Conservation (phyloP, 176 grass and related monocot species). For the Phyllostachys edulis region DNA sequence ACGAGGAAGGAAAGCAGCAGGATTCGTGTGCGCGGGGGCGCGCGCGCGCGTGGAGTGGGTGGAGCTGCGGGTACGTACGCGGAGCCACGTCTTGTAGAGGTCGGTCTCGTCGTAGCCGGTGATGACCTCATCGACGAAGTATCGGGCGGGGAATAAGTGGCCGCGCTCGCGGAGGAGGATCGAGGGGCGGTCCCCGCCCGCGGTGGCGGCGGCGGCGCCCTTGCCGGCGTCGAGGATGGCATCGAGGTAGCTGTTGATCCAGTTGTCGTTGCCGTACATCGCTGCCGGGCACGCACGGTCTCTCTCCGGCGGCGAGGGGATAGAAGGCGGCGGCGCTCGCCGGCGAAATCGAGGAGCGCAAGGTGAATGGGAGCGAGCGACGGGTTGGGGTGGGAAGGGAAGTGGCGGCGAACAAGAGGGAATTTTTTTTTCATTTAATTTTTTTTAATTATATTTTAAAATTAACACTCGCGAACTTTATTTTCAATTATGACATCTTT, state of each 20-base stretch:
- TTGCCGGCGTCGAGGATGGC: slow-evolving; percentile 77
- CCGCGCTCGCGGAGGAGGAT: slow-evolving; percentile 73
- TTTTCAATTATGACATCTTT: too few relatives aligned
- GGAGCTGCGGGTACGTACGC: slow-evolving; percentile 32
- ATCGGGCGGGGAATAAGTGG: slow-evolving; percentile 62
- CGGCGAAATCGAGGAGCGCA: slow-evolving; percentile 21
- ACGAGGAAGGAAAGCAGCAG: neutral
- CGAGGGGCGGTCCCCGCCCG: slow-evolving; percentile 42
- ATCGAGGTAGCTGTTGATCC: slow-evolving; percentile 83
- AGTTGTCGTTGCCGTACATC: slow-evolving; percentile 80
- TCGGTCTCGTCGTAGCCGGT: slow-evolving; percentile 84
- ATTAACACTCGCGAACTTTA: too few relatives aligned
- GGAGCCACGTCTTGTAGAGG: slow-evolving; percentile 77
- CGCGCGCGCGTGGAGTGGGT: neutral
- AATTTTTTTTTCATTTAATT: too few relatives aligned
- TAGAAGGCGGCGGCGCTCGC: neutral
- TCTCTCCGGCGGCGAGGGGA: neutral
- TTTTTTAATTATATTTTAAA: too few relatives aligned
- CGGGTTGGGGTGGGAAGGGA: neutral
- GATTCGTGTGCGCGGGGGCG: neutral
- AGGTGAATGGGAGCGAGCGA: slow-evolving; percentile 7
- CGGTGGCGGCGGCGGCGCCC: neutral
- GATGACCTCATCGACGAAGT: slow-evolving; percentile 88
- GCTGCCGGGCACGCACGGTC: neutral
- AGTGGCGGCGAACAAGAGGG: slow-evolving; percentile 26